These are phyloP conservation scores for Phylloporus sp. DNA, from an alignment of 768 basidiomycete species.

Conservation along the genomic window DNA sequence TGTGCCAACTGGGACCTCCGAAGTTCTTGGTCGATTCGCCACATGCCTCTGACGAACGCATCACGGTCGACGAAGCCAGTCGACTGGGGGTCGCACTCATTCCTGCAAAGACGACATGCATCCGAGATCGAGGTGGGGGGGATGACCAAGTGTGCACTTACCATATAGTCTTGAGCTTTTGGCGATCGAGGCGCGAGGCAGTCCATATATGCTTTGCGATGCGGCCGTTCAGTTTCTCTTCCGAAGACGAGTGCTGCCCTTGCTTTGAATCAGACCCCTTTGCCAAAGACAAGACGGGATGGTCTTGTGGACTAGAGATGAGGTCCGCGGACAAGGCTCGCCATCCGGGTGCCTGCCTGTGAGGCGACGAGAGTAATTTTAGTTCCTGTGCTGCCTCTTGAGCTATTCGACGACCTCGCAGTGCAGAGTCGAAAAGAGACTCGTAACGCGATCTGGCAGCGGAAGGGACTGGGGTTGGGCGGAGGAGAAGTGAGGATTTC, in stretches of 20 bases:
- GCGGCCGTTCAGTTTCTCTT: slow-evolving; percentile 51
- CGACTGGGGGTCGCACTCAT: slow-evolving; percentile 56
- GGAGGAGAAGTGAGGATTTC: slow-evolving; percentile 33
- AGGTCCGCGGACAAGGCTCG: slow-evolving; percentile 66
- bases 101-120: slow-evolving; percentile 39
- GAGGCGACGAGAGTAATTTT: slow-evolving; percentile 31
- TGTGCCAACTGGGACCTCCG: slow-evolving; percentile 48
- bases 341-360: slow-evolving; percentile 66
- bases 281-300: slow-evolving; percentile 11
- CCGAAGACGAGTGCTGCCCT: slow-evolving; percentile 8
- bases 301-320: slow-evolving; percentile 43
- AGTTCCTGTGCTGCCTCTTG: slow-evolving; percentile 25
- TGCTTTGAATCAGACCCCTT: slow-evolving; percentile 14
- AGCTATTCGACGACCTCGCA: slow-evolving; percentile 44
- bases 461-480: slow-evolving; percentile 65
- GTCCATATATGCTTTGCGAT: slow-evolving; percentile 61
- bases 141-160: slow-evolving; percentile 29
- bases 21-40: slow-evolving; percentile 82
- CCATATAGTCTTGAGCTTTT: slow-evolving; percentile 62
- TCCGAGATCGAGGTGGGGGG: background rate
- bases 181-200: slow-evolving; percentile 49
- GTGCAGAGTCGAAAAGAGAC: slow-evolving; percentile 56
- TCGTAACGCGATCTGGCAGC: slow-evolving; percentile 65
- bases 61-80: slow-evolving; percentile 61
- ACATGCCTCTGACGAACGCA: slow-evolving; percentile 73